Percentiles rank a stretch among this genome's conserved stretches.
Evolutionary conservation across 75 land plant species (phyloP).

Genomic region (Adiantum capillusveneris): DNA sequence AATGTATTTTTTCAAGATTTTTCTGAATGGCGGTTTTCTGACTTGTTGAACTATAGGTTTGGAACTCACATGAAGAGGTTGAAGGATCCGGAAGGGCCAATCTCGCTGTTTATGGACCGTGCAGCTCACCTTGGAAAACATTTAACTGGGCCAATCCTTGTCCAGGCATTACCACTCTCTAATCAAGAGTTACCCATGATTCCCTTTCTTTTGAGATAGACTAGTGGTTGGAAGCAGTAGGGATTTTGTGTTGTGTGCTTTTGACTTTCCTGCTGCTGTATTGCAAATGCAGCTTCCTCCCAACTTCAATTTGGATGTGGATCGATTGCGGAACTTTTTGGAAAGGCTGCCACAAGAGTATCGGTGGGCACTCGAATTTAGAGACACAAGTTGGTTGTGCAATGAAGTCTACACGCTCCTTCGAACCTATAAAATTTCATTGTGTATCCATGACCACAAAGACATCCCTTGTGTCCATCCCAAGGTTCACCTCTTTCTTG

Average conservation of each 20-base stretch:
- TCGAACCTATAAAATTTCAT: constrained; percentile 13
- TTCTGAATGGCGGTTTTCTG: background rate
- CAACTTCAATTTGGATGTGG: constrained; percentile 24
- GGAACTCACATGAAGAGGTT: constrained; percentile 32
- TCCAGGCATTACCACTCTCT: constrained; percentile 9
- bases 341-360: constrained; percentile 12
- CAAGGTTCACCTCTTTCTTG: constrained; percentile 15
- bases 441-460: constrained; percentile 29
- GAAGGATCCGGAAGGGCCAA: constrained; percentile 22
- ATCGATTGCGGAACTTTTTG: constrained; percentile 16
- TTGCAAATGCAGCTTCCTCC: constrained; percentile 33
- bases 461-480: constrained; percentile 21
- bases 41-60: too few relatives aligned
- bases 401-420: constrained; percentile 24
- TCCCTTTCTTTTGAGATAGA: too few relatives aligned
- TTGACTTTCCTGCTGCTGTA: too few relatives aligned
- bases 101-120: constrained; percentile 23
- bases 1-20: background rate
- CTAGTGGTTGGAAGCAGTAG: too few relatives aligned
- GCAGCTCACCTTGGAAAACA: constrained; percentile 9
- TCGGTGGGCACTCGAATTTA: constrained; percentile 31
- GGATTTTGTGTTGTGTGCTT: too few relatives aligned
- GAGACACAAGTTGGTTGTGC: constrained; percentile 30
- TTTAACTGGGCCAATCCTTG: constrained; percentile 25
- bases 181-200: too few relatives aligned